Percentiles rank a stretch among this genome's conserved stretches.
These are phyloP conservation scores for Diaporthe citriasiana DNA, from an alignment of 2,329 filamentous ascomycete species.

Conservation along the genomic window DNA sequence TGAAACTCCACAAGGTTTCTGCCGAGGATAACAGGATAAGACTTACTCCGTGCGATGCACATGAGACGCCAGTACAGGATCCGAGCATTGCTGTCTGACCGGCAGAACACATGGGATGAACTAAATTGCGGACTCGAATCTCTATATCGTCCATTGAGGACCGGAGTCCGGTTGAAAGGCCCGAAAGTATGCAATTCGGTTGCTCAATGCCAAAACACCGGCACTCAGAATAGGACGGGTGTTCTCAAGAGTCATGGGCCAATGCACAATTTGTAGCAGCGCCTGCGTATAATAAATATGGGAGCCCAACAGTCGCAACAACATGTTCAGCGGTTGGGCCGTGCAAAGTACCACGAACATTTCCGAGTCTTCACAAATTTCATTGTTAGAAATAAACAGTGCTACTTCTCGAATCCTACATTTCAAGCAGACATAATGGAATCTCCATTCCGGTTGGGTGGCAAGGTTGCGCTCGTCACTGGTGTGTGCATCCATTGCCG, in stretches of 20 bases:
- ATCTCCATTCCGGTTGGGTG: constrained; percentile 4
- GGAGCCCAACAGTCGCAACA: not conserved
- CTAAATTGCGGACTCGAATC: not conserved
- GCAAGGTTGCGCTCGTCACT: not conserved
- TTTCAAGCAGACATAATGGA: not conserved
- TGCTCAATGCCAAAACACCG: not conserved
- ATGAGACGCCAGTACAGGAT: not conserved
- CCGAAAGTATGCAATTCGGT: not conserved
- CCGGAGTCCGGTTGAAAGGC: not conserved
- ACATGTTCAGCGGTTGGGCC: no score
- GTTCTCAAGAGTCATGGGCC: not conserved
- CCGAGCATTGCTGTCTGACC: not conserved
- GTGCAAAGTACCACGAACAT: not conserved
- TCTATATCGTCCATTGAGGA: not conserved
- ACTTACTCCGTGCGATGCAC: not conserved
- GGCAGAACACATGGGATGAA: not conserved
- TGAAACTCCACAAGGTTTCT: not conserved
- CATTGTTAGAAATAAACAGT: no score
- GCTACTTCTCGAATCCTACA: not conserved
- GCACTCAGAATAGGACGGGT: no score
- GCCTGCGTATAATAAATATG: not conserved
- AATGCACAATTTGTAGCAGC: not conserved
- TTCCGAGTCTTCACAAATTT: not conserved
- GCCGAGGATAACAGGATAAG: no score
- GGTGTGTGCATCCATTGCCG: constrained; percentile 70